Base-by-base conservation (phyloP, 78 protist species). In the Pigoraptor vietnamica region DNA sequence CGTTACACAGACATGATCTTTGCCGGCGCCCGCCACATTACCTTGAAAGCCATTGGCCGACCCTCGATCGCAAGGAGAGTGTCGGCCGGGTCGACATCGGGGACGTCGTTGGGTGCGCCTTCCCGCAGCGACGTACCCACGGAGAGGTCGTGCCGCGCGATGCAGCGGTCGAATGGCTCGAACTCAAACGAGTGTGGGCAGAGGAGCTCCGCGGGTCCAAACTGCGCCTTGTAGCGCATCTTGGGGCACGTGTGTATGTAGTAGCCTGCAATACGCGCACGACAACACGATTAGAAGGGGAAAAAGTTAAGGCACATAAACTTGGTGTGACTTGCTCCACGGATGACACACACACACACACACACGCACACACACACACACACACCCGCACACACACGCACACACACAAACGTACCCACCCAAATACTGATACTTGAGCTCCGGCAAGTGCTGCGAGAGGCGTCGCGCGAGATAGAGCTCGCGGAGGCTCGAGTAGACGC, bases 141-240 rank as follows among this genome's bases (percentile, higher is more conserved):
- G 6, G 67, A 48, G 67, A 48, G 67, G 67, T 79, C 84, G 35
- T 21, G 35, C 35, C 32, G 21, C 23, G 84, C 9, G 23, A 25
- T 19, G 84, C 84, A 79, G 21, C 32, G 23, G 34, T 14, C 84
- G 10, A 79, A 79, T 2, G 84, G 84, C 6, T 32, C 10, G 36
- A 9, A 86, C 29, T 86, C 55, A 86, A 37, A 36, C 35, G 89
- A 37, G 24, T 34, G 36, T 23, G 89, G 89, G 24, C 89, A 86
- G 36, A 91, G 91, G 87, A 94, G 91, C 39, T 94, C 93, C 9
- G 97, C 92, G 48, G 95, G 94, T 40, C 39, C 39, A 86, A 81
- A 92, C 0, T 35, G 56, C 39, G 91, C 95, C 81, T 96, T 96
- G 94, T 94, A 94, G 37, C 87, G 81, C 98, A 96, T 96, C 93